Percentiles rank a stretch among this genome's conserved stretches.
These are phyloP conservation scores for Scedosporium boydii DNA, from an alignment of 2,329 filamentous ascomycete species.

Conservation along the genomic window DNA sequence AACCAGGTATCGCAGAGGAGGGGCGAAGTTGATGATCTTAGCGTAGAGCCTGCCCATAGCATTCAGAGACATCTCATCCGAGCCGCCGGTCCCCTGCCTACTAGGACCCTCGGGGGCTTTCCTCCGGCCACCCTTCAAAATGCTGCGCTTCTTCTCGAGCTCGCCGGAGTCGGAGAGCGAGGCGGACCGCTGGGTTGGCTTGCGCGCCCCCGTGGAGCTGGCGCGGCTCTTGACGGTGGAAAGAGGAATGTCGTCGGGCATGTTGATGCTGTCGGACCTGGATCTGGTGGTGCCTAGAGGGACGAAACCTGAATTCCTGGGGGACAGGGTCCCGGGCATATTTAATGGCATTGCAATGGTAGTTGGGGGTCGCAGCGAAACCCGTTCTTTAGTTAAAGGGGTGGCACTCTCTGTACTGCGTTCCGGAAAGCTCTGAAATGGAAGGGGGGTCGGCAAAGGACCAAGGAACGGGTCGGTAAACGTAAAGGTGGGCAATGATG, in stretches of 20 bases:
- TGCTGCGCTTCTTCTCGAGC: constrained; percentile 34
- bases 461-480: neutral
- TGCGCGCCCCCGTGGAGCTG: constrained; percentile 44
- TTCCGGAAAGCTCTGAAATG: neutral
- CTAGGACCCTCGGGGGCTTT: constrained; percentile 29
- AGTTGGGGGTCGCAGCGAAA: neutral
- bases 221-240: constrained; percentile 44
- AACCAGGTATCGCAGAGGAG: constrained; percentile 56
- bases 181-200: constrained; percentile 29
- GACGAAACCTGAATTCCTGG: constrained; percentile 33
- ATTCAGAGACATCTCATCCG: constrained; percentile 48
- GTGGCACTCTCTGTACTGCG: neutral
- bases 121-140: constrained; percentile 38
- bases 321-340: constrained; percentile 18
- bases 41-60: constrained; percentile 57
- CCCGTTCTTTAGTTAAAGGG: neutral
- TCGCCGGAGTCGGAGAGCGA: constrained; percentile 12
- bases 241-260: constrained; percentile 42
- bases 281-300: constrained; percentile 25
- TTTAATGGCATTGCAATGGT: neutral
- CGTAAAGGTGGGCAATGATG: neutral
- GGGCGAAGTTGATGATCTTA: constrained; percentile 53
- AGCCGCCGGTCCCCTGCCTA: constrained; percentile 33
- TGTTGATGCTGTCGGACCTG: constrained; percentile 21
- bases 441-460: neutral